These are phyloP conservation scores for Amaranthus palmeri DNA, from an alignment of 148 eudicot species.

Conservation along the genomic window DNA sequence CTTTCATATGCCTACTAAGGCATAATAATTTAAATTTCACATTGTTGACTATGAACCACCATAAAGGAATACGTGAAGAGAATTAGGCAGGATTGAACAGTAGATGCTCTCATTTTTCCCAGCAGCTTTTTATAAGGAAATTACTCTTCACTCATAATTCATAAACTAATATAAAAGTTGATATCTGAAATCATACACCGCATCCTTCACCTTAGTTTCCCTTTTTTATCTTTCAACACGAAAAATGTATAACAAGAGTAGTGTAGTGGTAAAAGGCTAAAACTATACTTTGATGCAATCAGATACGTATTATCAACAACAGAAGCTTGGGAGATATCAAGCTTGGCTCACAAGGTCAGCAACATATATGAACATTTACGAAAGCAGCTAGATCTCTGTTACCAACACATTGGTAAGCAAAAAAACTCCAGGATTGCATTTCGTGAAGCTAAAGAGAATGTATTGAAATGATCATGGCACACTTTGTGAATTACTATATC, in stretches of 20 bases:
- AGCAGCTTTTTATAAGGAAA: too few relatives aligned
- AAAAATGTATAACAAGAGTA: background rate
- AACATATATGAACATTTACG: slow-evolving; percentile 57
- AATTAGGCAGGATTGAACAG: background rate
- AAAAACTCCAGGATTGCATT: background rate
- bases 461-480: background rate
- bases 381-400: slow-evolving; percentile 44
- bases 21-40: background rate
- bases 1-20: background rate
- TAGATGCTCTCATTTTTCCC: too few relatives aligned
- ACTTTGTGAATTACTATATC: background rate
- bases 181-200: background rate
- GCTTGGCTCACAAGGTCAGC: slow-evolving; percentile 63
- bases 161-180: background rate
- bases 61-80: background rate
- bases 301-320: slow-evolving; percentile 61
- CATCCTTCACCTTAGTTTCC: background rate
- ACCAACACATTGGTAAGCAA: slow-evolving; percentile 50
- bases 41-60: background rate
- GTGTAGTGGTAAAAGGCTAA: background rate
- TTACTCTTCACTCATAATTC: too few relatives aligned
- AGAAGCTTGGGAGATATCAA: slow-evolving; percentile 78
- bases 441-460: background rate
- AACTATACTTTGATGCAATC: slow-evolving; percentile 2
- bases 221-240: background rate